Evolutionary conservation across 2,329 filamentous ascomycete species (phyloP), one percentile per base, ranked within the genome.

Genomic region (Epichloe amarillans): DNA sequence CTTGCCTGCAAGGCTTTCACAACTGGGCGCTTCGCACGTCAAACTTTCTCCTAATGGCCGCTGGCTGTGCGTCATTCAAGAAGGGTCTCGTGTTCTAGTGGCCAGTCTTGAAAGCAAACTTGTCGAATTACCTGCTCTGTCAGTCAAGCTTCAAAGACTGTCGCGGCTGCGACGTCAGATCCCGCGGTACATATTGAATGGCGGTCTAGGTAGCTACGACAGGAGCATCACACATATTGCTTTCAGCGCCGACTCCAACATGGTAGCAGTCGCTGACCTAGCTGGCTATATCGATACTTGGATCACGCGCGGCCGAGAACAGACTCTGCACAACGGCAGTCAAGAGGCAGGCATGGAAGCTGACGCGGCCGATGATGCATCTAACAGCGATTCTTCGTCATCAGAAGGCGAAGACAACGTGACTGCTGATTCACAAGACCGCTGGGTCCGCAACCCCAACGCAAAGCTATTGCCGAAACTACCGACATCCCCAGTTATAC

Each of bases 261-360:
- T 95, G 55, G 71, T 97, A 45, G 89, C 85, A 8, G 79, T 83
- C 33, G 83, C 84, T 46, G 91, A 96, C 64, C 68, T 96, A 49
- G 83, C 85, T 42, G 93, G 93, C 42, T 88, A 83, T 65, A 74
- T 97, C 35, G 90, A 97, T 62, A 88, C 84, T 17, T 98, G 90
- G 86, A 70, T 88, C 1, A 68, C 95, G 50, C 75, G 80, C 61
- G 68, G 69, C 50, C 63, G 64, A 8, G 56, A 55, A 3, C 58
- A 64, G 26, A 50, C 54, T 15, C 45, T 58, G 47, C 56, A 62
- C 51, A 63, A 68, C 49, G 63, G 30, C 30, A 30, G 61, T 12
- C 60, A 65, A 52, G 62, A 65, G 35, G 55, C 57, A 8, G 58
- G 64, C 19, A 61, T 62, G 26, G 49, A 60, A 41, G 59, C 67